These are phyloP conservation scores for Dioscorea zingiberensis DNA, from an alignment of 106 monocot genomes.

Conservation along the genomic window DNA sequence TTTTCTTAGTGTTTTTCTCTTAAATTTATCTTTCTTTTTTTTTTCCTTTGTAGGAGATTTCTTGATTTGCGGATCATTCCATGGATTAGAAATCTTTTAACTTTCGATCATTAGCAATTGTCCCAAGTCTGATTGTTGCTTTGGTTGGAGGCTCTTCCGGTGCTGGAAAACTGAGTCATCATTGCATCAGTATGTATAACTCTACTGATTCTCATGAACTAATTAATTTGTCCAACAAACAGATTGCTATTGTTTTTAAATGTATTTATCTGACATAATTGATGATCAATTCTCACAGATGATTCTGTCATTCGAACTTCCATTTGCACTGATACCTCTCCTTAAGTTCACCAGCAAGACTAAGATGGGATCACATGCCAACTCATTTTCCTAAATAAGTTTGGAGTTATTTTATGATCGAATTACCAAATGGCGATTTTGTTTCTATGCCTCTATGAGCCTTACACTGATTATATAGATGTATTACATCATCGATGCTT, in stretches of 20 bases:
- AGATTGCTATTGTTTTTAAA: neutral
- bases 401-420: neutral
- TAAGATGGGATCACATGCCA: conserved; percentile 82
- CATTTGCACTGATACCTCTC: conserved; percentile 91
- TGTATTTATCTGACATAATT: conserved; percentile 1
- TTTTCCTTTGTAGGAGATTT: conserved; percentile 67
- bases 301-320: conserved; percentile 95
- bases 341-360: conserved; percentile 94
- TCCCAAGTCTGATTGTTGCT: conserved; percentile 83
- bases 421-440: neutral
- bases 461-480: neutral
- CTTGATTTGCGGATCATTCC: conserved; percentile 76
- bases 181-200: conserved; percentile 73
- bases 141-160: conserved; percentile 85
- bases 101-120: conserved; percentile 71
- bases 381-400: conserved; percentile 60
- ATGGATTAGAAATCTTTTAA: conserved; percentile 76
- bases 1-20: neutral
- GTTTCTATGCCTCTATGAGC: neutral
- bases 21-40: neutral
- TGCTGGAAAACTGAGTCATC: conserved; percentile 82
- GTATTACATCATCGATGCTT: neutral
- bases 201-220: neutral
- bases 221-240: neutral
- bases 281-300: conserved; percentile 41